Conservation (phyloP, 2,329 filamentous ascomycete species). For the Cyphellophora europaea region DNA sequence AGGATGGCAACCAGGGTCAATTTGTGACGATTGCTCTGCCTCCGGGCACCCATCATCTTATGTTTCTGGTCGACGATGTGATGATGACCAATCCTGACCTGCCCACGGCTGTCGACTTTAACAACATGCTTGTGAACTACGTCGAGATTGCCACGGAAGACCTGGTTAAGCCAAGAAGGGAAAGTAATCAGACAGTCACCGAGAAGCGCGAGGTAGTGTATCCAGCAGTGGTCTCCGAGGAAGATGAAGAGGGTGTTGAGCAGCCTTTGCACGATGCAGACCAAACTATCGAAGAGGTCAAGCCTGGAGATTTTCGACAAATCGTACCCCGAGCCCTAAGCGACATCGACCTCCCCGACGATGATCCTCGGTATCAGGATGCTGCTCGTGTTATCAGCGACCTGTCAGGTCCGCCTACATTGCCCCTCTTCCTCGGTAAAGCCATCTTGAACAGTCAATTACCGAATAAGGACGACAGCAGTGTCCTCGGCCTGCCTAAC, state of each 20-base stretch:
- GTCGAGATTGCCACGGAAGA: constrained; percentile 83
- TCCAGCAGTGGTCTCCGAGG: constrained; percentile 33
- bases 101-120: constrained; percentile 93
- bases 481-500: constrained; percentile 92
- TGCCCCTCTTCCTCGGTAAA: constrained; percentile 87
- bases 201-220: constrained; percentile 25
- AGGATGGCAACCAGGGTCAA: constrained; percentile 48
- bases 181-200: constrained; percentile 24
- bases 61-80: constrained; percentile 88
- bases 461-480: constrained; percentile 95
- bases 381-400: constrained; percentile 68
- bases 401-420: constrained; percentile 69
- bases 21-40: constrained; percentile 73
- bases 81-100: constrained; percentile 82
- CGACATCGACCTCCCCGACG: constrained; percentile 78
- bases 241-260: constrained; percentile 22
- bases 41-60: constrained; percentile 90
- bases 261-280: constrained; percentile 9
- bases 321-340: constrained; percentile 76
- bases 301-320: constrained; percentile 54
- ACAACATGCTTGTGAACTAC: constrained; percentile 97
- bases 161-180: constrained; percentile 30
- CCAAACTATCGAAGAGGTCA: constrained; percentile 37
- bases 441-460: constrained; percentile 87
- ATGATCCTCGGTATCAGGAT: constrained; percentile 63